Evolutionary conservation across 192 early-diverging fungal species (phyloP), one percentile per base, ranked within the genome.

Genomic region (Coemansia sp.): DNA sequence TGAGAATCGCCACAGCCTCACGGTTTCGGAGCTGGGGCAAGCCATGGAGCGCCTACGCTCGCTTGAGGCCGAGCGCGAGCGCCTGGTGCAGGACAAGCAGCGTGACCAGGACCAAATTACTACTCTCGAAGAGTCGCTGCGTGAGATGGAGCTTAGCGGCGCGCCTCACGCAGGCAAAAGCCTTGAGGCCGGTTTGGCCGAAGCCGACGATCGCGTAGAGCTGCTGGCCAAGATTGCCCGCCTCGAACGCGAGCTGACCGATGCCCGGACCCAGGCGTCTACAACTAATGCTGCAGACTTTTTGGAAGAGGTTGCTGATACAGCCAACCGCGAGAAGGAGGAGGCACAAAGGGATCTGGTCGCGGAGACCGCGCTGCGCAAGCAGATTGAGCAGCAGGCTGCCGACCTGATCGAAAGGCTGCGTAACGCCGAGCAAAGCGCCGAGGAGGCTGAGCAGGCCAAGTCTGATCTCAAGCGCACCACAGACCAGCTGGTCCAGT

Each of bases 71-170:
- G 86, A 87, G 50, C 32, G 84, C 17, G 85, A 90, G 41, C 55
- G 81, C 14, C 55, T 90, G 46, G 83, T 84, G 49, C 55, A 75
- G 15, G 86, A 90, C 32, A 64, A 82, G 55, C 68, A 78, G 49
- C 64, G 79, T 35, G 87, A 91, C 62, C 55, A 78, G 25, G 95
- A 97, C 28, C 81, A 80, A 30, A 93, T 94, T 40, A 74, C 82
- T 40, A 52, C 79, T 0, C 64, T 97, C 36, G 88, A 94, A 70
- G 92, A 94, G 30, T 68, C 82, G 32, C 64, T 95, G 9, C 82
- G 80, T 28, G 93, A 97, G 67, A 64, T 88, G 17, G 92, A 97
- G 63, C 75, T 93, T 12, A 58, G 61, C 12, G 64, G 77, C 38
- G 70, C 61, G 11, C n/a, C 73, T 32, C 60, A 53, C 31, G 56